Base-by-base conservation (phyloP, 140 eudicot genomes). In the Ambrosia hybrid region DNA sequence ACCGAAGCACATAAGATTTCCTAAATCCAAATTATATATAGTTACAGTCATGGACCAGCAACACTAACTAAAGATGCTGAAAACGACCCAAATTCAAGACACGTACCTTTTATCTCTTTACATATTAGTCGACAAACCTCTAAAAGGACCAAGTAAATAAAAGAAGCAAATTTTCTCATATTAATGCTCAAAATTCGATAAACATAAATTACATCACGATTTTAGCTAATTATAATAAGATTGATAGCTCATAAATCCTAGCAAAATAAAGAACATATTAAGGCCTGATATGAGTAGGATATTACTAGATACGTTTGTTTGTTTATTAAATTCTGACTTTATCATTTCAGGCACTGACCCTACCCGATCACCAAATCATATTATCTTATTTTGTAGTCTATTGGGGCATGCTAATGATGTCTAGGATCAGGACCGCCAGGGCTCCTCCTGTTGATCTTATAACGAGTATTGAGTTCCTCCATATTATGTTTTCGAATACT, bases 361-460 rank as follows among this genome's bases (percentile, higher is more conserved):
- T 30, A 30, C 34, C 60, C 34, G 64, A 70, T 33, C 15, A 72
- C 46, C 70, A 39, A 38, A 70, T 55, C 48, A 60, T 61, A 16
- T 59, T 13, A 60, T 36, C 4, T 21, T 38, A 38, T 59, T 59
- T 30, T 30, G 41, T 59, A 59, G 9, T 30, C 1, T 59, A 59
- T 30, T 17, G 14, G 26, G 12, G 13, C 48, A 71, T 43, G 62
- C 67, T 75, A 87, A 73, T 90, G 96, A 76, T 90, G 96, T 63
- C 71, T 83, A 5, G 96, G 96, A 68, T 90, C 95, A 30, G 96
- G 96, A 67, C 96, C 96, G 21, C 95, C 96, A 1, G 95, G 96
- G 63, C 91, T 85, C 43, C 73, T 39, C 45, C 96, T 75, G 74
- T 69, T 73, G 30, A 70, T 53, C 41, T 67, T 43, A 45, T 86